phyloP scores from a whole-genome alignment of 169 alveolate genomes.

The Plasmodium yoelii region DNA sequence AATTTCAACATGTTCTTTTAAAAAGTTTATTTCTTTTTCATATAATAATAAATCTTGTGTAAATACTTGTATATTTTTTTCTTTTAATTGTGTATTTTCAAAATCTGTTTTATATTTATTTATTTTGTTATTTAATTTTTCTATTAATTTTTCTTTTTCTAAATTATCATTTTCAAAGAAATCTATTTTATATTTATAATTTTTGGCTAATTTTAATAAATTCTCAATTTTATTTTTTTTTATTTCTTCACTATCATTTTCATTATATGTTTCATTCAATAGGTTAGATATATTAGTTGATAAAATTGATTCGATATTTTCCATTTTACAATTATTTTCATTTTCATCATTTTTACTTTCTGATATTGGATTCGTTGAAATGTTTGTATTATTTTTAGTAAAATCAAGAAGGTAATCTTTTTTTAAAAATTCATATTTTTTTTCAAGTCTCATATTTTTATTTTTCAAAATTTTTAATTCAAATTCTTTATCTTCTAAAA shows the following conservation, averaged over 20 bases:
- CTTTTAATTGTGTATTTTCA: conserved; percentile 12
- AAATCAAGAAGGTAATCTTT: conserved; percentile 22
- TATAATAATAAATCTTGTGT: conserved; percentile 15
- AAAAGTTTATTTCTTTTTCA: conserved; percentile 48
- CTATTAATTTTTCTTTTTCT: conserved; percentile 64
- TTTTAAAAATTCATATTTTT: conserved; percentile 40
- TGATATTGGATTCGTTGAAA: neutral
- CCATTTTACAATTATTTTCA: neutral
- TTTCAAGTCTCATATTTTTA: conserved; percentile 25
- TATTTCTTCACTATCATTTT: neutral
- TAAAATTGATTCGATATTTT: neutral
- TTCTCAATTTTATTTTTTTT: neutral
- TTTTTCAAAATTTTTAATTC: conserved; percentile 49
- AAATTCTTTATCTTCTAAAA: conserved; percentile 32
- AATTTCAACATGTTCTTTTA: conserved; percentile 48
- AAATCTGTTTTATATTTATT: conserved; percentile 46
- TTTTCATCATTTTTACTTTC: neutral
- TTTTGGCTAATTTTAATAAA: neutral
- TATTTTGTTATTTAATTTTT: conserved; percentile 31
- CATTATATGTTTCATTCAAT: neutral
- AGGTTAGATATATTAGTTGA: no score
- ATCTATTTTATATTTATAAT: conserved; percentile 40
- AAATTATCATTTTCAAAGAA: conserved; percentile 18
- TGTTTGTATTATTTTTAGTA: neutral
- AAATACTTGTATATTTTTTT: conserved; percentile 23